Base-by-base conservation (phyloP, 2,329 filamentous ascomycete genomes). In the Leptographium lundbergii region DNA sequence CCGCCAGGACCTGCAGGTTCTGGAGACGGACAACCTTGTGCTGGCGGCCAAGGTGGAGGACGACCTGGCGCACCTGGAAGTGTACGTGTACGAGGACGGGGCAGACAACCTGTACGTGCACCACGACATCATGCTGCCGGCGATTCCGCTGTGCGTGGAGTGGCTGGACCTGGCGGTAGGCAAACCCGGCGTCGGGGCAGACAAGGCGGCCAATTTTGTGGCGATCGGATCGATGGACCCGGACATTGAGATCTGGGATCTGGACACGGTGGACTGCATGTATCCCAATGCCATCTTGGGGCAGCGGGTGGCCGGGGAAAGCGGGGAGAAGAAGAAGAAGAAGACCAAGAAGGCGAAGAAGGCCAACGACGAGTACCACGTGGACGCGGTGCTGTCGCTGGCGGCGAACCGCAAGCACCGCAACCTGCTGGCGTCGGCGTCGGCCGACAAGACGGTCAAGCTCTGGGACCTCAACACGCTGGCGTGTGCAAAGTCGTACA, bases 91-190 rank as follows among this genome's bases (percentile, higher is more conserved):
- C 74, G 94, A 99, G 72, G 94, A 97, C 67, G 84, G 84, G 62
- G 88, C 86, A 52, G 94, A 97, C 74, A 99, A 99, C 71, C 85
- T 99, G 62, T 99, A 99, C 72, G 92, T 99, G 27, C 94, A 99
- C 75, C 94, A 99, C 80, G 94, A 99, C 73, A 95, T 99, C 67
- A 97, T 99, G 92, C 81, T 99, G 59, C 94, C 94, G 36, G 92
- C 92, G 27, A 96, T 99, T 69, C 94, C 94, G 13, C 83, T 99
- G 7, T 94, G 90, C 68, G 81, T 97, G 48, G 94, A 99, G 75
- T 99, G 94, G 94, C 75, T 99, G 52, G 89, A 96, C 70, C 80
- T 96, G 59, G 87, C 90, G n/a, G 90, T 96, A 42, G 86, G 88
- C 64, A 89, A 90, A 70, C 73, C 78, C 13, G 75, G 72, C 53